Base-by-base conservation (phyloP, 805 yeast genomes). In the Priceomyces haplophilus region DNA sequence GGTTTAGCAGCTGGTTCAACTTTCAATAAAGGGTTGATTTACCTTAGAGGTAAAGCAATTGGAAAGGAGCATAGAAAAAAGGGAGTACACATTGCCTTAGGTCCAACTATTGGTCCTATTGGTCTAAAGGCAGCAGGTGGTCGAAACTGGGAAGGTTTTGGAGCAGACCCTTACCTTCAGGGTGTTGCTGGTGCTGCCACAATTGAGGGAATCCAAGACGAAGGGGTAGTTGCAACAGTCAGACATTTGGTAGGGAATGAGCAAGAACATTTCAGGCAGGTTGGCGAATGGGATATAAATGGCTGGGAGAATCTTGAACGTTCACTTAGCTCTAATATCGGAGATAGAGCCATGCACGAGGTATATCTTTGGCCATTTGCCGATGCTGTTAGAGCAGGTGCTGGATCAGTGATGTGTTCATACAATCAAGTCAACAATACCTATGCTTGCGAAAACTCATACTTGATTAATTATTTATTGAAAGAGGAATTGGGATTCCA, bases 301-400 rank as follows among this genome's bases (percentile, higher is more conserved):
- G 78, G 73, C 2, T 75, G 75, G 74, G 70, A 67, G 40, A 43
- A 51, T 10, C 59, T 77, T 24, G 55, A 61, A 5, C 7, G 13
- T 17, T 66, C 82, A 3, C 64, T 78, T 18, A 72, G 79, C 46
- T 64, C 82, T 7, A 76, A 78, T 45, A 76, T 79, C 35, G 83
- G 79, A 43, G 85, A 79, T 53, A 63, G 80, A 21, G 75, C 80
- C 1, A 70, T 81, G 75, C 85, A 78, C 53, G 86, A 81, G 51
- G 55, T 79, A 1, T 80, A 75, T 54, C 56, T 79, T 37, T 80
- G 85, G 85, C 86, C 86, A 8, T 81, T 78, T 63, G 83, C 83
- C 4, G 83, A 80, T 50, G 76, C 77, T 27, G 67, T 81, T 18
- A 69, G 70, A 42, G 80, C 84, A 6, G 83, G 84, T 24, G 81